phyloP scores from a whole-genome alignment of 805 yeast genomes.

The Candida mattraensis region DNA sequence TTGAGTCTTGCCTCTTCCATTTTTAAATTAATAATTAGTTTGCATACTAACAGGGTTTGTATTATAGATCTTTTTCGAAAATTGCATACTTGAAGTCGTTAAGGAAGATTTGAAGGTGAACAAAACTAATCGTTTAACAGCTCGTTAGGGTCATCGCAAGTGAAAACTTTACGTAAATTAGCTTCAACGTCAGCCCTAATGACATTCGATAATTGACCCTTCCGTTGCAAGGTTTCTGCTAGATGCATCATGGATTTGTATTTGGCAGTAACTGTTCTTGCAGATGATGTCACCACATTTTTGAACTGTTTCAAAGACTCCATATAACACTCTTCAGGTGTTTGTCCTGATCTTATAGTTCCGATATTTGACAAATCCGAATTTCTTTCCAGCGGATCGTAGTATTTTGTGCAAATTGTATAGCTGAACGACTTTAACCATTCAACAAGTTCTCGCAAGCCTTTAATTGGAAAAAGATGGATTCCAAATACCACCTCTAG shows the following conservation, averaged over 20 bases:
- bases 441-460: constrained; percentile 42
- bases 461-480: constrained; percentile 52
- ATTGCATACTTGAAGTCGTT: constrained; percentile 34
- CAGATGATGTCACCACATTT: constrained; percentile 52
- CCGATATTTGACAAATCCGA: constrained; percentile 56
- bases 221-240: constrained; percentile 4
- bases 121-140: constrained; percentile 24
- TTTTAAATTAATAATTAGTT: background rate
- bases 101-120: constrained; percentile 15
- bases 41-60: constrained; percentile 7
- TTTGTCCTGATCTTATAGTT: constrained; percentile 52
- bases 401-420: constrained; percentile 50
- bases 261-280: constrained; percentile 42
- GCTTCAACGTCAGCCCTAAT: constrained; percentile 49
- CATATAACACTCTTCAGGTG: constrained; percentile 44
- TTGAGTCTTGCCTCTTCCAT: too few relatives aligned
- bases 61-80: constrained; percentile 34
- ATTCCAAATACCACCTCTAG: constrained; percentile 48
- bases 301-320: constrained; percentile 58
- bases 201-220: constrained; percentile 3
- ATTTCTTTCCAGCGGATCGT: constrained; percentile 57
- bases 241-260: constrained; percentile 39
- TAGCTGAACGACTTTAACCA: constrained; percentile 61
- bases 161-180: constrained; percentile 48
- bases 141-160: constrained; percentile 51